Conservation (phyloP, 345 rosid genomes). For the Corchorus olitorius region DNA sequence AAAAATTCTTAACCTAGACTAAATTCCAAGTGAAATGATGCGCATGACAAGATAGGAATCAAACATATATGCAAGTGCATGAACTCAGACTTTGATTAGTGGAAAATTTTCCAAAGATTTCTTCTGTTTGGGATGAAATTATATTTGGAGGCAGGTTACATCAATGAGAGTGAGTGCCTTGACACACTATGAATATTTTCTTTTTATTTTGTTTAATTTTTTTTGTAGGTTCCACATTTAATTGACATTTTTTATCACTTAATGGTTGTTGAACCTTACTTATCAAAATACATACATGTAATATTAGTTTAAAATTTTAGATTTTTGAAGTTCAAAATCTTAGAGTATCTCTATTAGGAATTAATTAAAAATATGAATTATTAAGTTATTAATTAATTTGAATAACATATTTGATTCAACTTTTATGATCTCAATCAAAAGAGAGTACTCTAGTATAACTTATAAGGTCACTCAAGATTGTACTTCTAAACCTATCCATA, state of each 20-base stretch:
- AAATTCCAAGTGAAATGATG: constrained; percentile 16
- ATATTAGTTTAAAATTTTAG: not conserved
- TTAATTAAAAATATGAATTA: not conserved
- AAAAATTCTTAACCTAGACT: not conserved
- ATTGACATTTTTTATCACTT: not conserved
- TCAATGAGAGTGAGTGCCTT: constrained; percentile 16
- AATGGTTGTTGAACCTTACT: constrained; percentile 4
- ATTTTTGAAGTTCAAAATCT: not conserved
- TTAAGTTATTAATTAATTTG: no score
- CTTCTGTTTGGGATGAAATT: not conserved
- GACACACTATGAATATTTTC: not conserved
- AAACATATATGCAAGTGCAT: constrained; percentile 4
- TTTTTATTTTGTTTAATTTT: not conserved
- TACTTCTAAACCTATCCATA: no score
- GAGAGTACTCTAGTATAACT: no score
- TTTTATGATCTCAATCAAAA: no score
- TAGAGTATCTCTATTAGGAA: not conserved
- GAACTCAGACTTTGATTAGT: constrained; percentile 7
- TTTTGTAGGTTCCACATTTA: not conserved
- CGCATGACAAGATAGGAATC: constrained; percentile 20
- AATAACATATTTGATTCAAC: no score
- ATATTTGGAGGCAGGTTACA: constrained; percentile 17
- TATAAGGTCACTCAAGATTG: no score
- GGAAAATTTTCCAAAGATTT: constrained; percentile 9
- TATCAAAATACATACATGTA: not conserved